A percentile compares a stretch with the other conserved stretches of the same genome.
phyloP scores from a whole-genome alignment of 441 rosid species.

The Adansonia grandidieri region DNA sequence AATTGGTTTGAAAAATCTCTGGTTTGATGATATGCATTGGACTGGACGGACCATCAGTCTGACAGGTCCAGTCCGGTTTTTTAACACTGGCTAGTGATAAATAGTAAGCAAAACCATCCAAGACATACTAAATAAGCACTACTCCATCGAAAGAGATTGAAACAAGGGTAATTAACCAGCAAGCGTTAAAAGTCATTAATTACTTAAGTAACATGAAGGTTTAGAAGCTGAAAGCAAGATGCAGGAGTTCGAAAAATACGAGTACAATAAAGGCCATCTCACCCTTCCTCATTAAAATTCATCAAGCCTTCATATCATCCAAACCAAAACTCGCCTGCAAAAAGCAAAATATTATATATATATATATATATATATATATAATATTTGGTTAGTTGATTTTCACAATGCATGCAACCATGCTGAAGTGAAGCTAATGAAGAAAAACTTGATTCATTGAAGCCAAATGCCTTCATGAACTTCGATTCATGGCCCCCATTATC shows the following conservation, averaged over 20 bases:
- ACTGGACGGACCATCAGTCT: too few species aligned
- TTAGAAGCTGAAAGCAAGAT: neutral
- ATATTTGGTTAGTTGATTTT: conserved; percentile 13
- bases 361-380: too few species aligned
- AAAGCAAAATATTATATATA: conserved; percentile 11
- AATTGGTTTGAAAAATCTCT: too few species aligned
- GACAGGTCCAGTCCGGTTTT: too few species aligned
- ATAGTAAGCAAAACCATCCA: neutral
- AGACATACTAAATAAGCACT: neutral
- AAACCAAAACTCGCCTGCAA: conserved; percentile 73
- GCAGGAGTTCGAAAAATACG: neutral
- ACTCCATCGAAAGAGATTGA: neutral
- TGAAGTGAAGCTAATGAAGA: neutral
- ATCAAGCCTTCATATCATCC: conserved; percentile 87
- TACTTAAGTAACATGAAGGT: neutral
- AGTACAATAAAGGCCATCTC: neutral
- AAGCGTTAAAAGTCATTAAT: neutral
- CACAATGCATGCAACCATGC: neutral
- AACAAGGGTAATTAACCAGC: neutral
- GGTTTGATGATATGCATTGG: too few species aligned
- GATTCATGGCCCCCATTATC: neutral
- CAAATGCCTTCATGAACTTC: neutral
- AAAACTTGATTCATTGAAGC: neutral
- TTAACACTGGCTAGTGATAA: neutral
- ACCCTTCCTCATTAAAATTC: neutral